These are phyloP conservation scores for rapeseed (Brassica napus) DNA, from an alignment of 345 rosid species.

Conservation along the genomic window DNA sequence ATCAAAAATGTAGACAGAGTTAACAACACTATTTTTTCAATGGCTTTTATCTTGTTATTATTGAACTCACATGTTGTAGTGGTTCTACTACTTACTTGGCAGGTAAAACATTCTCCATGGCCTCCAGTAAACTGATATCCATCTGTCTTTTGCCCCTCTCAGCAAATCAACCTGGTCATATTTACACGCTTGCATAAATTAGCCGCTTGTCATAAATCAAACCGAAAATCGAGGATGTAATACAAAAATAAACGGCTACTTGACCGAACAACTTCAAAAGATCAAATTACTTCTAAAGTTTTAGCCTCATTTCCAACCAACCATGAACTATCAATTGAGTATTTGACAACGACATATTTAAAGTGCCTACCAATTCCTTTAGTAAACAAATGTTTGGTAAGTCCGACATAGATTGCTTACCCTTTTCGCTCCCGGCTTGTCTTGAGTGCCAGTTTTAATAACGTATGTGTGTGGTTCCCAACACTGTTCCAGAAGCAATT, in stretches of 20 bases:
- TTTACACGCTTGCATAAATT: neutral
- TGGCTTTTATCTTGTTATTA: neutral
- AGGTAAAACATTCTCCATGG: neutral
- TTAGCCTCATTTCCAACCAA: neutral
- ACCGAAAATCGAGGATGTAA: neutral
- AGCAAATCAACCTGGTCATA: constrained; percentile 32
- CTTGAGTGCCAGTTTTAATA: constrained; percentile 73
- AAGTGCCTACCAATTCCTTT: neutral
- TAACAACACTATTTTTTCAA: neutral
- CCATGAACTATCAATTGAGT: neutral
- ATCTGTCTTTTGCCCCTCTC: constrained; percentile 88
- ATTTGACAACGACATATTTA: neutral
- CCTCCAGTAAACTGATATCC: constrained; percentile 63
- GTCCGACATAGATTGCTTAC: constrained; percentile 45
- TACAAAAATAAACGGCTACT: neutral
- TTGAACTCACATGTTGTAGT: neutral
- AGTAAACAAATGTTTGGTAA: neutral
- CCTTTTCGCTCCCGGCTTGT: constrained; percentile 84
- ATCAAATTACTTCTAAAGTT: neutral
- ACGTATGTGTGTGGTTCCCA: constrained; percentile 89
- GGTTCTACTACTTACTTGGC: neutral
- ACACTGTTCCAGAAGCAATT: constrained; percentile 82
- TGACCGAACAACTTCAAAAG: neutral
- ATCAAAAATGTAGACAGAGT: neutral
- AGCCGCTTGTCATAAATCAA: neutral